Base-by-base conservation (phyloP, 2,329 filamentous ascomycete species). In the Xylaria sp. region DNA sequence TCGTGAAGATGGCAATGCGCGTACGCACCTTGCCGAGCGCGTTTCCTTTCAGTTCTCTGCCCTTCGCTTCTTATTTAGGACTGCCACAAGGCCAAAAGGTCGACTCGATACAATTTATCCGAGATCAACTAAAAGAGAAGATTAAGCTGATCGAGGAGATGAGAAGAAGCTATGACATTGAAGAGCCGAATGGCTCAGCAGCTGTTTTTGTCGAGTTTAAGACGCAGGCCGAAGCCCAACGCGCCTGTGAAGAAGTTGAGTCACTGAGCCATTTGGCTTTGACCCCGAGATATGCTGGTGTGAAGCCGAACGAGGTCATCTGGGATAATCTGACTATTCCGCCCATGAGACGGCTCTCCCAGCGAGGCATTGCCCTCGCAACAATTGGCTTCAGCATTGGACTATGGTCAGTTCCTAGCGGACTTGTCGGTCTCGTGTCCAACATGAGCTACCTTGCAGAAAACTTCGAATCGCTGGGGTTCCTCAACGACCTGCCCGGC, bases 141-240 rank as follows among this genome's bases (percentile, higher is more conserved):
- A 80, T 79, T 69, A 66, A 73, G 7, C 72, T 78, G 51, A 81
- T 83, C 57, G 79, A 80, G 60, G 78, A 86, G 73, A 79, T 84
- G 57, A 81, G 81, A 61, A 79, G 48, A 25, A 20, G 62, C 20
- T 61, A 76, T 55, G 69, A 71, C 1, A 69, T 73, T 15, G 66
- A 69, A 3, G 69, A 74, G 6, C 72, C 74, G 18, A 69, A 75
- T 37, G 75, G 75, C 15, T 63, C 86, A 87, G 73, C 84, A 91
- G 91, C 94, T 2, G 91, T 96, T n/a, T 98, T 99, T 76, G 92
- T 99, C 72, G 94, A 98, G 78, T 99, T 97, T 77, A 87, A 89
- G 72, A 90, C 88, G 3, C 93, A 97, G 78, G 87, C 90, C 28
- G 92, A 93, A 69, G 96, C 96, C 9, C 95, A 99, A 80, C 85